Percentiles rank a stretch among this genome's conserved stretches.
Evolutionary conservation across 176 grass and related monocot species (phyloP).

Genomic region (Phoenix roebelenii): DNA sequence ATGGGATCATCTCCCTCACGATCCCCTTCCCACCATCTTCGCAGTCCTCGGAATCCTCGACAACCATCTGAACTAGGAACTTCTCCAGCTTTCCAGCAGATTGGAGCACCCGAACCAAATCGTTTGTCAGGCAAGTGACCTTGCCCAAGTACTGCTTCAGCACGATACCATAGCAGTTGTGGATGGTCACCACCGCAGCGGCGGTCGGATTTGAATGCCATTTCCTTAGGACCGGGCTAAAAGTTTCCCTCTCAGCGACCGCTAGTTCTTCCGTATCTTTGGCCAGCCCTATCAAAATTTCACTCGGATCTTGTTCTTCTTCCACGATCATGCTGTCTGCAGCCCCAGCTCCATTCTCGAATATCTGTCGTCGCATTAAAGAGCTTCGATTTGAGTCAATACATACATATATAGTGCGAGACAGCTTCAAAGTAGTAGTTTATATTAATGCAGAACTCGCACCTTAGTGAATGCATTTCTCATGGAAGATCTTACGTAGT

Average conservation of each 20-base stretch:
- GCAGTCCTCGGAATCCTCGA: conserved; percentile 56
- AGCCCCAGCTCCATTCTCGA: conserved; percentile 44
- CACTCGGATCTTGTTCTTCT: conserved; percentile 47
- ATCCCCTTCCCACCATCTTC: conserved; percentile 50
- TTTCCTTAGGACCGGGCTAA: conserved; percentile 53
- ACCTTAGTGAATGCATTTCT: conserved; percentile 79
- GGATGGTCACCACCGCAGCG: conserved; percentile 53
- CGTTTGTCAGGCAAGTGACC: conserved; percentile 58
- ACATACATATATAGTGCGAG: too few species aligned
- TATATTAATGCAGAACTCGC: neutral
- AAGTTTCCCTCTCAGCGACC: conserved; percentile 48
- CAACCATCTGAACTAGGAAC: conserved; percentile 62
- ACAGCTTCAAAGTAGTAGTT: too few species aligned
- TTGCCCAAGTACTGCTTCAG: conserved; percentile 53
- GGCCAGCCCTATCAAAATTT: conserved; percentile 44
- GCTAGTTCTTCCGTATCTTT: conserved; percentile 64
- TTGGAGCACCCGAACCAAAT: conserved; percentile 73
- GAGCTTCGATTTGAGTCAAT: neutral
- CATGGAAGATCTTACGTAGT: conserved; percentile 74
- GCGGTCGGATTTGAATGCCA: conserved; percentile 58
- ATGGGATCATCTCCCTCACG: conserved; percentile 73
- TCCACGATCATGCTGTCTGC: conserved; percentile 39
- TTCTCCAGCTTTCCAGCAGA: conserved; percentile 69
- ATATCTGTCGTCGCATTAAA: conserved; percentile 30
- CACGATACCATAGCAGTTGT: conserved; percentile 72